A percentile compares a stretch with the other conserved stretches of the same genome.
Evolutionary conservation across 805 yeast genomes (phyloP).

Genomic region (Ascoidea tarda): DNA sequence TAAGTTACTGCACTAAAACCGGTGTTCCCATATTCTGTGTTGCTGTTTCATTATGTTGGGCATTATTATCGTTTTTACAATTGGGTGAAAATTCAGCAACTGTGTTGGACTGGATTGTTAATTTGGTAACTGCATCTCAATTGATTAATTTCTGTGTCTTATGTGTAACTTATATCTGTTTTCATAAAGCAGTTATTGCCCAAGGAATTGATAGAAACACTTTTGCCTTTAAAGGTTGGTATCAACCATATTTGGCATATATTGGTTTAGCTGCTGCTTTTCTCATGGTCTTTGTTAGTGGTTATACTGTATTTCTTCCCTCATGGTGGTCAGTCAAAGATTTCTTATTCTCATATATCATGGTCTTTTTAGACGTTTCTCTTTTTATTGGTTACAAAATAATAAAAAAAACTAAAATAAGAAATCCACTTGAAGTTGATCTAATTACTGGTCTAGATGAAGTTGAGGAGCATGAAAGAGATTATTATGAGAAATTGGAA

Average conservation of each 20-base stretch:
- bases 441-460: slow-evolving; percentile 38
- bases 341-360: slow-evolving; percentile 59
- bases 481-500: not conserved
- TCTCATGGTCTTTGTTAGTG: slow-evolving; percentile 44
- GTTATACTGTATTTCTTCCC: slow-evolving; percentile 56
- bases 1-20: slow-evolving; percentile 41
- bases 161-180: slow-evolving; percentile 43
- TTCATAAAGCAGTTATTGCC: slow-evolving; percentile 40
- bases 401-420: slow-evolving; percentile 30
- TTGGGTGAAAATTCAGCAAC: slow-evolving; percentile 40
- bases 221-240: slow-evolving; percentile 31
- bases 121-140: slow-evolving; percentile 58
- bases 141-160: slow-evolving; percentile 46
- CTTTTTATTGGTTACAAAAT: slow-evolving; percentile 40
- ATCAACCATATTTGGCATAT: slow-evolving; percentile 44
- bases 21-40: slow-evolving; percentile 64
- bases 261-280: slow-evolving; percentile 31
- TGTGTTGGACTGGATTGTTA: slow-evolving; percentile 61
- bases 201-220: slow-evolving; percentile 33
- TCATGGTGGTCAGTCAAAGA: slow-evolving; percentile 47
- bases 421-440: slow-evolving; percentile 34
- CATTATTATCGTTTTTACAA: slow-evolving; percentile 53
- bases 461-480: slow-evolving; percentile 41
- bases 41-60: slow-evolving; percentile 35
- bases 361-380: slow-evolving; percentile 43